phyloP scores from a whole-genome alignment of 164 flowering plant species.

The Stephania cephalantha region DNA sequence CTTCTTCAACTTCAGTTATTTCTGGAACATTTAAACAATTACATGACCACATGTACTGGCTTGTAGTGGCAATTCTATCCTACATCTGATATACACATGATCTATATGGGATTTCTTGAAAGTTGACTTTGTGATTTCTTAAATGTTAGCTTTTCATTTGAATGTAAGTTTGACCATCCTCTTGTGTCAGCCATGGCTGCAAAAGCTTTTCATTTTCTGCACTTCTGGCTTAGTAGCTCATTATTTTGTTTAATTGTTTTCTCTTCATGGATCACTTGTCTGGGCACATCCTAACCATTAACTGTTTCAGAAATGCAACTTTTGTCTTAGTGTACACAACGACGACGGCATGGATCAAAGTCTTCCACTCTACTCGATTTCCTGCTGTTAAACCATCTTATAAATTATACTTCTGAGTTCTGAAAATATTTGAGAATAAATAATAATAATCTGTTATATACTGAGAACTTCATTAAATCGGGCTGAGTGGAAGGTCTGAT shows the following conservation, averaged over 20 bases:
- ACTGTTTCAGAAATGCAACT: not conserved
- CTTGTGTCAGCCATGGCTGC: not conserved
- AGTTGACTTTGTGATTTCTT: not conserved
- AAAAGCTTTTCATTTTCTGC: not conserved
- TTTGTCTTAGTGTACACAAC: not conserved
- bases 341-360: too few species aligned
- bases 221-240: too few species aligned
- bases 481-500: too few species aligned
- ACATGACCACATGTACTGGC: not conserved
- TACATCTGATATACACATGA: not conserved
- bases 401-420: too few species aligned
- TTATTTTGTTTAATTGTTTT: too few species aligned
- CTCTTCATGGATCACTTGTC: not conserved
- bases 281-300: not conserved
- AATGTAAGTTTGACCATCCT: not conserved
- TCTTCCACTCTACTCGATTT: too few species aligned
- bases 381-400: too few species aligned
- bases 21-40: not conserved
- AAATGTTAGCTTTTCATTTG: not conserved
- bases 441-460: not conserved
- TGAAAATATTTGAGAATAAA: not conserved
- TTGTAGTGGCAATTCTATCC: not conserved
- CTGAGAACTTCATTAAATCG: not conserved
- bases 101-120: not conserved
- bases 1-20: not conserved